phyloP scores from a whole-genome alignment of 202 grass and related monocot genomes.

The Setaria viridis region DNA sequence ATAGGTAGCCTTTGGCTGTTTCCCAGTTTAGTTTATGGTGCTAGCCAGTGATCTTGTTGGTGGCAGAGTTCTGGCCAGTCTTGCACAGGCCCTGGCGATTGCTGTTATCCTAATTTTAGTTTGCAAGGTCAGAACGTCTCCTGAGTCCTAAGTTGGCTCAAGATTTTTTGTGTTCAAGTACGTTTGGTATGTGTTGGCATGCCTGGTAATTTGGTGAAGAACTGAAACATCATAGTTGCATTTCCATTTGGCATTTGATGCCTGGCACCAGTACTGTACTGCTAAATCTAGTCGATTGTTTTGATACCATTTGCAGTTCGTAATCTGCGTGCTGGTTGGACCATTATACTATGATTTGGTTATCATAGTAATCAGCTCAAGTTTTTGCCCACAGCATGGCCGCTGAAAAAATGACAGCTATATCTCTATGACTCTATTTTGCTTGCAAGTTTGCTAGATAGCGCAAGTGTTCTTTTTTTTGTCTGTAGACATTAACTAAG shows the following conservation, averaged over 20 bases:
- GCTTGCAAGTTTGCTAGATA: too few relatives aligned
- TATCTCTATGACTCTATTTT: too few relatives aligned
- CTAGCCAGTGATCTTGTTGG: neutral
- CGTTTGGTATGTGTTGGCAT: neutral
- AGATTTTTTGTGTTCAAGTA: too few relatives aligned
- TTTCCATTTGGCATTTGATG: neutral
- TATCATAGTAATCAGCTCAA: neutral
- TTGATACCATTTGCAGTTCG: neutral
- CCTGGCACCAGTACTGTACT: neutral
- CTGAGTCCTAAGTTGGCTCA: neutral
- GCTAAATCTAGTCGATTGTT: neutral
- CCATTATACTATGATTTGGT: neutral
- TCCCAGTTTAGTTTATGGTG: conserved; percentile 26
- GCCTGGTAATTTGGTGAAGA: neutral
- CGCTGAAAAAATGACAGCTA: too few relatives aligned
- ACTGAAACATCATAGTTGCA: neutral
- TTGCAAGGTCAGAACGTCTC: neutral
- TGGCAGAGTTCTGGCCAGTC: neutral
- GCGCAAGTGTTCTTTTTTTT: too few relatives aligned
- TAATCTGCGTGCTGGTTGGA: neutral
- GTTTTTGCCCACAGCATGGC: neutral
- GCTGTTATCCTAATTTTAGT: neutral
- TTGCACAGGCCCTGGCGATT: neutral
- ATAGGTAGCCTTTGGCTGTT: neutral
- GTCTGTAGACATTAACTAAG: too few relatives aligned